Conservation (phyloP, 106 monocot genomes). For the Narthecium ossifragum region DNA sequence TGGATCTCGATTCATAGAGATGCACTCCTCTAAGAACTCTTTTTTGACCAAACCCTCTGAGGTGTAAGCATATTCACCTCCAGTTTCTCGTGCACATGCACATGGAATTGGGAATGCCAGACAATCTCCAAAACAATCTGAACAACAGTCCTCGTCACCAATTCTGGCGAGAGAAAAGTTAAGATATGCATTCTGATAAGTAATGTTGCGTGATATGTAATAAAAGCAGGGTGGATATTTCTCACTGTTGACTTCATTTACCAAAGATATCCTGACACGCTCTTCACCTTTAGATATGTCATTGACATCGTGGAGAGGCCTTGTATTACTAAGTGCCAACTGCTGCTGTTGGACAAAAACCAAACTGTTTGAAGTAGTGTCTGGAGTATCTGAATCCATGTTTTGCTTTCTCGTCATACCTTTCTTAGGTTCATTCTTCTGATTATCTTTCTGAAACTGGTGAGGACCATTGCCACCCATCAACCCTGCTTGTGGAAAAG, state of each 20-base stretch:
- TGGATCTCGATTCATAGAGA: slow-evolving; percentile 29
- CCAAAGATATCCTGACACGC: slow-evolving; percentile 43
- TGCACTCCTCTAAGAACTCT: slow-evolving; percentile 55
- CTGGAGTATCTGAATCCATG: background rate
- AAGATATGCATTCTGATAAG: slow-evolving; percentile 73
- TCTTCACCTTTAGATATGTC: slow-evolving; percentile 83
- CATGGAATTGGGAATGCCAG: slow-evolving; percentile 59
- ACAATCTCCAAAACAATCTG: slow-evolving; percentile 72
- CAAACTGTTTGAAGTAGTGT: slow-evolving; percentile 14
- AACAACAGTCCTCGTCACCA: slow-evolving; percentile 84
- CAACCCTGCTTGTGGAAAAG: background rate
- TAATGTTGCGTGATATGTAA: slow-evolving; percentile 59
- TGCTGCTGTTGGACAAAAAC: slow-evolving; percentile 19
- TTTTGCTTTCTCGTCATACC: background rate
- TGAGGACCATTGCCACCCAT: background rate
- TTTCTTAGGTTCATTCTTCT: background rate
- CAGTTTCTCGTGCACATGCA: slow-evolving; percentile 81
- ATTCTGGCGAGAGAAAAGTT: slow-evolving; percentile 80
- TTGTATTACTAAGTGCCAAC: slow-evolving; percentile 17
- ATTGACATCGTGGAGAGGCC: slow-evolving; percentile 48
- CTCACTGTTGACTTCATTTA: slow-evolving; percentile 30
- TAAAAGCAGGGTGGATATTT: slow-evolving; percentile 40
- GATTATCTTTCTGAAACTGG: background rate
- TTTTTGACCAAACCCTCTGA: slow-evolving; percentile 45
- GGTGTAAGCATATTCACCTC: slow-evolving; percentile 80